Percentiles rank a stretch among this genome's conserved stretches.
phyloP scores from a whole-genome alignment of 2,329 filamentous ascomycete genomes.

The Colletotrichum lupini region DNA sequence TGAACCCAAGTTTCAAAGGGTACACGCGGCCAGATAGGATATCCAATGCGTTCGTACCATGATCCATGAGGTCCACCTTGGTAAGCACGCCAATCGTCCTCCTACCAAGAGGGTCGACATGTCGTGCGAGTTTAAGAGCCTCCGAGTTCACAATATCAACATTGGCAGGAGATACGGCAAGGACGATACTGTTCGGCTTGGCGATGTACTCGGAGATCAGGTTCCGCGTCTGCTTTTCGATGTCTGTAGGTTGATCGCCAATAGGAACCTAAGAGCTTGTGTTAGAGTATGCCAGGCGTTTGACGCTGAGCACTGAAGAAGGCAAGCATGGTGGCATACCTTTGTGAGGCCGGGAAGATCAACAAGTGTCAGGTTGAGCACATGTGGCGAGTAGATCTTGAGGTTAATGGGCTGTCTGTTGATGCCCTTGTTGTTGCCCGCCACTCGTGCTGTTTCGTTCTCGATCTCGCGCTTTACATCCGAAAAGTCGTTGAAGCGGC shows the following conservation, averaged over 20 bases:
- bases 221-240: slow-evolving; percentile 97
- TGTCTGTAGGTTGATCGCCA: slow-evolving; percentile 95
- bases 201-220: slow-evolving; percentile 98
- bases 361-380: slow-evolving; percentile 94
- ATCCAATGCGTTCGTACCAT: slow-evolving; percentile 96
- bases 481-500: slow-evolving; percentile 89
- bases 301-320: neutral
- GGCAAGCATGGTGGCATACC: slow-evolving; percentile 57
- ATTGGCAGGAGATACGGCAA: slow-evolving; percentile 96
- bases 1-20: slow-evolving; percentile 95
- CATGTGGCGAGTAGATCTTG: slow-evolving; percentile 97
- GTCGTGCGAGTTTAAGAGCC: slow-evolving; percentile 92
- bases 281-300: slow-evolving; percentile 19
- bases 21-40: slow-evolving; percentile 98
- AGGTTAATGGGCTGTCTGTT: slow-evolving; percentile 97
- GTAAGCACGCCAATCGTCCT: slow-evolving; percentile 97
- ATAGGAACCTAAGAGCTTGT: slow-evolving; percentile 78
- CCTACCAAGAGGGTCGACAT: slow-evolving; percentile 94
- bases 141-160: slow-evolving; percentile 99
- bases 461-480: slow-evolving; percentile 98
- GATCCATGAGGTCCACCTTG: slow-evolving; percentile 98
- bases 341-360: slow-evolving; percentile 97
- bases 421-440: slow-evolving; percentile 97
- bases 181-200: slow-evolving; percentile 97
- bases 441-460: slow-evolving; percentile 92